These are phyloP conservation scores for Boletus sensibilis DNA, from an alignment of 768 basidiomycete species.

Conservation along the genomic window DNA sequence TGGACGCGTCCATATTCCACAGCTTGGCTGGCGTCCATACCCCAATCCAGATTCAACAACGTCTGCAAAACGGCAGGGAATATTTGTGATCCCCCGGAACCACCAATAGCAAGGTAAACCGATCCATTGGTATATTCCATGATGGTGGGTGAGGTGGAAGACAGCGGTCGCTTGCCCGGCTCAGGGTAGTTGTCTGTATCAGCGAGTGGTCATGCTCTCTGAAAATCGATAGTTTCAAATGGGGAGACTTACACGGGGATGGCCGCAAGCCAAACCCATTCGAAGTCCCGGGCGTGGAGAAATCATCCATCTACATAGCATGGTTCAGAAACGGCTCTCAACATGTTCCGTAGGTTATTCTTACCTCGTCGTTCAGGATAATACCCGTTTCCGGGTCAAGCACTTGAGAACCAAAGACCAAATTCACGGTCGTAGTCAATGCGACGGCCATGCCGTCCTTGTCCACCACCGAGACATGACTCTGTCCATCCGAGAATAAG, in stretches of 20 bases:
- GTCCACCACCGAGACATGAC: conserved; percentile 84
- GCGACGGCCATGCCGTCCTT: conserved; percentile 82
- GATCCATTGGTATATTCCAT: conserved; percentile 74
- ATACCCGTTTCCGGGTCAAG: conserved; percentile 86
- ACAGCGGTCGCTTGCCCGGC: conserved; percentile 85
- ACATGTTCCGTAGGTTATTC: neutral
- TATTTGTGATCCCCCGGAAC: conserved; percentile 85
- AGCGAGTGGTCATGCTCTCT: neutral
- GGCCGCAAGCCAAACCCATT: conserved; percentile 84
- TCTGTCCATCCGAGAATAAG: conserved; percentile 42
- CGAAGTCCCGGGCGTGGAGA: conserved; percentile 79
- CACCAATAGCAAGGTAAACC: conserved; percentile 74
- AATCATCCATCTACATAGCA: conserved; percentile 76
- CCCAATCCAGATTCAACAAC: conserved; percentile 73
- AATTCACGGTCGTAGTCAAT: conserved; percentile 86
- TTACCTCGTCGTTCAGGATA: conserved; percentile 83
- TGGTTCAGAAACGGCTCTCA: neutral
- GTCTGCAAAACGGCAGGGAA: conserved; percentile 79
- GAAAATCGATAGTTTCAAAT: neutral
- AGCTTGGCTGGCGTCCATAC: conserved; percentile 72
- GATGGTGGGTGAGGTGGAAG: conserved; percentile 80
- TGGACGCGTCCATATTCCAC: conserved; percentile 86
- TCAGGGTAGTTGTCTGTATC: conserved; percentile 81
- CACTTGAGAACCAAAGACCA: conserved; percentile 85
- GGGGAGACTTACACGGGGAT: conserved; percentile 61